Conservation (phyloP, 208 protist genomes). For the Trypanosoma mega region DNA sequence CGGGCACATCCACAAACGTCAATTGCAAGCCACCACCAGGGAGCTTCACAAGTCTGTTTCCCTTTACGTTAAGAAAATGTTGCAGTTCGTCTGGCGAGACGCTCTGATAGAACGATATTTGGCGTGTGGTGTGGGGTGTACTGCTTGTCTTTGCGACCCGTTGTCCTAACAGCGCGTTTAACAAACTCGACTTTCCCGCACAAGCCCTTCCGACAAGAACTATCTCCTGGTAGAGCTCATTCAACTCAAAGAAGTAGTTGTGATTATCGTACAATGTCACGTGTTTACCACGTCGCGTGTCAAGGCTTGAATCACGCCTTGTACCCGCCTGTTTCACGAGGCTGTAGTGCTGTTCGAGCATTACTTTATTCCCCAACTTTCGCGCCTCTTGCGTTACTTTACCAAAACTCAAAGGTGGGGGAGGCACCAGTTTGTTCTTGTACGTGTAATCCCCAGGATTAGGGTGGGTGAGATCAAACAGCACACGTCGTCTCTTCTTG, state of each 20-base stretch:
- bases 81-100: slow-evolving; percentile 77
- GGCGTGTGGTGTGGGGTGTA: slow-evolving; percentile 81
- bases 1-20: slow-evolving; percentile 90
- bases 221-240: slow-evolving; percentile 90
- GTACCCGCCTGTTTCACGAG: slow-evolving; percentile 69
- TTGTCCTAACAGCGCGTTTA: slow-evolving; percentile 86
- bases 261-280: slow-evolving; percentile 76
- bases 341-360: slow-evolving; percentile 74
- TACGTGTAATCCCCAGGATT: slow-evolving; percentile 85
- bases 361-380: slow-evolving; percentile 60
- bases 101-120: slow-evolving; percentile 89
- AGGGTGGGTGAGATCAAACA: slow-evolving; percentile 86
- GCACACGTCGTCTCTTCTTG: slow-evolving; percentile 52
- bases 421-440: slow-evolving; percentile 79
- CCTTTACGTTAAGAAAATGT: slow-evolving; percentile 59
- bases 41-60: slow-evolving; percentile 82
- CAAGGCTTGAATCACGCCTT: slow-evolving; percentile 24
- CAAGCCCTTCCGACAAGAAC: slow-evolving; percentile 80
- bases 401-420: slow-evolving; percentile 86
- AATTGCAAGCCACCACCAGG: slow-evolving; percentile 83
- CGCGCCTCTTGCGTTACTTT: slow-evolving; percentile 69
- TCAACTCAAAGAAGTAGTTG: slow-evolving; percentile 91
- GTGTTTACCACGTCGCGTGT: slow-evolving; percentile 28
- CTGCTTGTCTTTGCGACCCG: slow-evolving; percentile 82
- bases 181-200: slow-evolving; percentile 85